Evolutionary conservation across 2,329 filamentous ascomycete species (phyloP), one percentile per base, ranked within the genome.

Genomic region (Fusarium solani-melongenae): DNA sequence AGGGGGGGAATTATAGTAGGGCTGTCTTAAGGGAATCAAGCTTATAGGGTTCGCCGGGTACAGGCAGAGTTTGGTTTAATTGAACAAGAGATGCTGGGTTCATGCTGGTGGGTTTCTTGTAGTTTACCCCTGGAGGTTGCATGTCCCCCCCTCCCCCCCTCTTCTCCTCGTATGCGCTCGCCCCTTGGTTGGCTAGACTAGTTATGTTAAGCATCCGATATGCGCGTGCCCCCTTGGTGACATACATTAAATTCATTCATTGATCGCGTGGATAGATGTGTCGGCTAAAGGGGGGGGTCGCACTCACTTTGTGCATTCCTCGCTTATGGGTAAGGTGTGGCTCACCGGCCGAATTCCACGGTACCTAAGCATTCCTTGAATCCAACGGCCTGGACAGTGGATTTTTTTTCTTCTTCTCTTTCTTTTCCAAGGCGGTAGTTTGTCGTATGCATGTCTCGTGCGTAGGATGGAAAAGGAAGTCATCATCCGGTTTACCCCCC

Each of bases 81-180:
- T 63, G 64, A 46, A 58, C 41, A 33, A 61, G 61, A 41, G 24
- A 51, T 29, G 53, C 57, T 55, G 55, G 51, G 39, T 66, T 66
- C 22, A 67, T 72, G 49, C 65, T 7, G 39, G 41, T 64, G 24
- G 22, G 12, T 29, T 51, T 10, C 9, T 49, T 24, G 3, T 15
- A 20, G 17, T 29, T 46, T 39, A 41, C 71, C 71, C 71, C 68
- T 70, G 71, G 63, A 69, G 17, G 34, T 51, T 72, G 68, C 71
- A 59, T 36, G 34, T 38, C 65, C 56, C 64, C 65, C 56, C 64
- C 57, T 27, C 61, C 39, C 39, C 39, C 39, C 20, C 38, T 20
- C 24, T 58, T 12, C 31, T 17, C 27, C 46, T 55, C 51, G 51
- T 55, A 34, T 55, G 51, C 51, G 31, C 29, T 24, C 51, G 34